A percentile compares a stretch with the other conserved stretches of the same genome.
Evolutionary conservation across 2,329 filamentous ascomycete species (phyloP).

Genomic region (Diplocarpon rosae): DNA sequence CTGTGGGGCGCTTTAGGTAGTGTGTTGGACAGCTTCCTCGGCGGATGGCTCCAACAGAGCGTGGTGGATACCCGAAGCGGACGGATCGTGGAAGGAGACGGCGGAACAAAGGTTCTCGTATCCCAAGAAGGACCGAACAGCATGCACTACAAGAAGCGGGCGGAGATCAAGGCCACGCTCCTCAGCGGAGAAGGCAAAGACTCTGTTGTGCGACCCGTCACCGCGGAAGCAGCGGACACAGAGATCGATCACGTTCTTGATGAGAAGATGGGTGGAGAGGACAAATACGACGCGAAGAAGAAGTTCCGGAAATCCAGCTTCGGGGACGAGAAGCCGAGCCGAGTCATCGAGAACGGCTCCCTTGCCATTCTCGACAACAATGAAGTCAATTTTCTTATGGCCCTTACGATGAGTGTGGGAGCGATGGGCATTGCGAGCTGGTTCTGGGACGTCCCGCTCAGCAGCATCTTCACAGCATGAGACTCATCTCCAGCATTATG

Average conservation of each 20-base stretch:
- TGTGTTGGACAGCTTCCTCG: conserved; percentile 77
- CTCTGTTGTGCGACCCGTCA: conserved; percentile 31
- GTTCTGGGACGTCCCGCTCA: conserved; percentile 47
- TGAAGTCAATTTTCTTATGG: conserved; percentile 90
- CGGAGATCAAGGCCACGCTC: conserved; percentile 32
- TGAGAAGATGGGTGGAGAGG: conserved; percentile 29
- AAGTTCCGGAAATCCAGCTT: conserved; percentile 42
- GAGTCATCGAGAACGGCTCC: conserved; percentile 49
- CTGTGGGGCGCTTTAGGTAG: conserved; percentile 70
- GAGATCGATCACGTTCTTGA: conserved; percentile 29
- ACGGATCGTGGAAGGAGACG: conserved; percentile 80
- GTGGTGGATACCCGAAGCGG: conserved; percentile 75
- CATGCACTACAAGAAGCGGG: conserved; percentile 26
- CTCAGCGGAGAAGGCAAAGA: conserved; percentile 34
- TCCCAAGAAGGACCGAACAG: conserved; percentile 24
- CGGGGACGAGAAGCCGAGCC: conserved; percentile 38
- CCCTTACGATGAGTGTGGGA: conserved; percentile 64
- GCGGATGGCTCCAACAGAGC: conserved; percentile 73
- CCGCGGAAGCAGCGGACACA: conserved; percentile 23
- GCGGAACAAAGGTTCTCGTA: conserved; percentile 50
- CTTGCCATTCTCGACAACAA: conserved; percentile 85
- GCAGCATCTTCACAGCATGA: conserved; percentile 28
- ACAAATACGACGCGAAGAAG: conserved; percentile 39
- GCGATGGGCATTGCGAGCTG: conserved; percentile 57
- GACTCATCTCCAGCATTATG: background rate